phyloP scores from a whole-genome alignment of 1,284 basidiomycete genomes.

The Peniophora sp. region DNA sequence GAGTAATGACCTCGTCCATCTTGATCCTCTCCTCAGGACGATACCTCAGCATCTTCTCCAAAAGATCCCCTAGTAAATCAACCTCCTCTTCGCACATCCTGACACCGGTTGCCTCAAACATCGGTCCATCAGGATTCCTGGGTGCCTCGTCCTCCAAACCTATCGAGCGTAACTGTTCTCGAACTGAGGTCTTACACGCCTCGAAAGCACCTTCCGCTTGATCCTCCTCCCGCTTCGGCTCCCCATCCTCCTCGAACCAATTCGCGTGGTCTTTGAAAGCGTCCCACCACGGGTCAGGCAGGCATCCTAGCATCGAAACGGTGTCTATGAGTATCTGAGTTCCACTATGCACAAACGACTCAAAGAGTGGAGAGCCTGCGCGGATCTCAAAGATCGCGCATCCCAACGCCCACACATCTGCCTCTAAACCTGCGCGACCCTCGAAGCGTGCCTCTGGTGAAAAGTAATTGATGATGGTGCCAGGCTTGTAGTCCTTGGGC shows the following conservation, averaged over 20 bases:
- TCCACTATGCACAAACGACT: constrained; percentile 21
- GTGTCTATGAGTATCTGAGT: constrained; percentile 21
- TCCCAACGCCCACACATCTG: constrained; percentile 29
- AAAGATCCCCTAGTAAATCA: no score
- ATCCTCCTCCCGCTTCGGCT: no score
- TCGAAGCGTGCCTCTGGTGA: constrained; percentile 28
- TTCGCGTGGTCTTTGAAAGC: constrained; percentile 15
- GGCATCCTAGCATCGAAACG: constrained; percentile 23
- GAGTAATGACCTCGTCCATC: no score
- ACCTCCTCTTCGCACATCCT: no score
- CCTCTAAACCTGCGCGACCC: constrained; percentile 11
- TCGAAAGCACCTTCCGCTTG: no score
- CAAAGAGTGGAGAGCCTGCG: constrained; percentile 27
- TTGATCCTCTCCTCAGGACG: no score
- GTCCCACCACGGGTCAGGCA: constrained; percentile 30
- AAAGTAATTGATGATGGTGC: constrained; percentile 20
- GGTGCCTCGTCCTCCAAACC: no score
- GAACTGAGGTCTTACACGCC: no score
- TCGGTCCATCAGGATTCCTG: no score
- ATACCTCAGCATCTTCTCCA: no score
- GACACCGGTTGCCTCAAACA: no score
- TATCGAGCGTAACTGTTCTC: no score
- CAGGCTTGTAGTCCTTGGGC: constrained; percentile 19
- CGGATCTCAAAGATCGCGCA: constrained; percentile 30
- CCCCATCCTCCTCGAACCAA: constrained; percentile 22